Evolutionary conservation across 202 grass and related monocot genomes (phyloP).

Genomic region (Hordeum pubiflorum): DNA sequence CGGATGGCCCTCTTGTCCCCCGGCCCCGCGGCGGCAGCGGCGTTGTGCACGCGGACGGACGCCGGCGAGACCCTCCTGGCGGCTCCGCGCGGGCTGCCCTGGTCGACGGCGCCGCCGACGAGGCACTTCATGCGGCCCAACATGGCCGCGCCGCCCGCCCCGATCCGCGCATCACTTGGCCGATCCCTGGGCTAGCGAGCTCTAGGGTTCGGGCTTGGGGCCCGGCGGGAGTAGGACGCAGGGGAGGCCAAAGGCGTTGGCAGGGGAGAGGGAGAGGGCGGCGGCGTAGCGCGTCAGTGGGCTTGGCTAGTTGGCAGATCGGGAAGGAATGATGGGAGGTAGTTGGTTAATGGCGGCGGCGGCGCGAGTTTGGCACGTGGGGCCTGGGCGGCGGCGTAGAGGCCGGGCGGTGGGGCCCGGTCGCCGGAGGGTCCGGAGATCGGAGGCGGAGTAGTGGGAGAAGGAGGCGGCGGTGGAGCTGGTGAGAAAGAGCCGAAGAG

Average conservation of each 20-base stretch:
- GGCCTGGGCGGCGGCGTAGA: neutral
- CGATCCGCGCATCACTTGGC: constrained; percentile 42
- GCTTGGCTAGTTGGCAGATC: constrained; percentile 26
- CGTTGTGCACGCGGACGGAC: constrained; percentile 47
- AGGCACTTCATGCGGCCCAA: constrained; percentile 64
- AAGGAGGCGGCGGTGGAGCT: constrained; percentile 32
- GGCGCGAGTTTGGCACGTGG: neutral
- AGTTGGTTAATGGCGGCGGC: constrained; percentile 1
- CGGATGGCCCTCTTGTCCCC: constrained; percentile 18
- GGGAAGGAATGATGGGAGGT: constrained; percentile 1
- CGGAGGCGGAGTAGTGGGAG: constrained; percentile 14
- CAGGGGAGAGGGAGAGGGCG: neutral
- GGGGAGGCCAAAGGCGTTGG: neutral
- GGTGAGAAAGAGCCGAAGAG: neutral
- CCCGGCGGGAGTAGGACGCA: neutral
- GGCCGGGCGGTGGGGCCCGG: neutral
- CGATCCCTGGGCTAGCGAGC: constrained; percentile 17
- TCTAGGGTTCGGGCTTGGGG: neutral
- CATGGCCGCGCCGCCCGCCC: constrained; percentile 31
- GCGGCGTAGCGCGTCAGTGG: neutral
- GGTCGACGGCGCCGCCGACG: constrained; percentile 47
- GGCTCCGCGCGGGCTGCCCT: constrained; percentile 42
- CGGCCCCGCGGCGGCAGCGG: neutral
- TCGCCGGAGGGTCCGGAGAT: constrained; percentile 21
- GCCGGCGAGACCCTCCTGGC: constrained; percentile 44